Evolutionary conservation across 1,139 yeast genomes (phyloP).

Genomic region (Sugiyamaella japonica): DNA sequence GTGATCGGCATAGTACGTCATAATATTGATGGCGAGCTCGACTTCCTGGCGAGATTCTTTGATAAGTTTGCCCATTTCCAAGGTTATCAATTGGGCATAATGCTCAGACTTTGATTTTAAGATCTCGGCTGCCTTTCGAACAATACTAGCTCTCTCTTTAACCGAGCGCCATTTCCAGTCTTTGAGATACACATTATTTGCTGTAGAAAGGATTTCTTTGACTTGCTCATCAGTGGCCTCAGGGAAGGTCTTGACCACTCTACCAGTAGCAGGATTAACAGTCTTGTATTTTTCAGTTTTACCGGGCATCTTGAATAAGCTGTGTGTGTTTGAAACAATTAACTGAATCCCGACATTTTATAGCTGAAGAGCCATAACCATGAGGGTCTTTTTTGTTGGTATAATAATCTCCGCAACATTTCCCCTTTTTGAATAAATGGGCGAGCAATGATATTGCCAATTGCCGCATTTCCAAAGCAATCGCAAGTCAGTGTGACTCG

Average conservation of each 20-base stretch:
- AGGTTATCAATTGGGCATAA: conserved; percentile 55
- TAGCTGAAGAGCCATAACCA: neutral
- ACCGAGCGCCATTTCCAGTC: conserved; percentile 54
- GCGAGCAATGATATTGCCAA: neutral
- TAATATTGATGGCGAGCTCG: conserved; percentile 51
- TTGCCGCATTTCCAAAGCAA: neutral
- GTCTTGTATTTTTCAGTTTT: conserved; percentile 9
- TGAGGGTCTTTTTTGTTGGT: neutral
- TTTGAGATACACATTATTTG: conserved; percentile 50
- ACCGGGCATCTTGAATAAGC: neutral
- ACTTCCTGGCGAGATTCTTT: conserved; percentile 54
- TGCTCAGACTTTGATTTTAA: conserved; percentile 50
- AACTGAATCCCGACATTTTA: too few species aligned
- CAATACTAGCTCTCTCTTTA: conserved; percentile 43
- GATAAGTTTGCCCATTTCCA: conserved; percentile 55
- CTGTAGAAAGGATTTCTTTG: conserved; percentile 57
- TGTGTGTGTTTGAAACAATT: neutral
- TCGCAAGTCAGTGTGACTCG: neutral
- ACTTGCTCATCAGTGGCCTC: conserved; percentile 58
- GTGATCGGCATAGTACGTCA: conserved; percentile 72
- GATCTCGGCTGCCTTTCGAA: conserved; percentile 53
- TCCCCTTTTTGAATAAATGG: neutral
- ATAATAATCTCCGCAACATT: neutral
- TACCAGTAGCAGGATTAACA: conserved; percentile 49
- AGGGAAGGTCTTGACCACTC: conserved; percentile 51